phyloP scores from a whole-genome alignment of 2,329 filamentous ascomycete species.

The Acrodontium crateriforme region DNA sequence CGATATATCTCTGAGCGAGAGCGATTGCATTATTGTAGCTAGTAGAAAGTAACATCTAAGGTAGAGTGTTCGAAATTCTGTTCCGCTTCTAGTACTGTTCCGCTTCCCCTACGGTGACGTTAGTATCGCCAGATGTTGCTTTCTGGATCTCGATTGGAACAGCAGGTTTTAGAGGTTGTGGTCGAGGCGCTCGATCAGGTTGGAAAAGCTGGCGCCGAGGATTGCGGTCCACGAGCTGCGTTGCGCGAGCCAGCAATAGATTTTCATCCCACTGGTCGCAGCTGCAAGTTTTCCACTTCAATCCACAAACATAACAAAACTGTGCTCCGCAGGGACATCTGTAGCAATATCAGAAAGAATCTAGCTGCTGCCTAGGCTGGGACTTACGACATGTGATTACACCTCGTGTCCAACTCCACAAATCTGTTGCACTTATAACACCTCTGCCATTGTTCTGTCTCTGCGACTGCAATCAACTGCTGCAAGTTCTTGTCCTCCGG shows the following conservation, averaged over 20 bases:
- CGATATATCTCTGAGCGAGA: no score
- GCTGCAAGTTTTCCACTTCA: constrained; percentile 14
- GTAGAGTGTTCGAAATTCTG: no score
- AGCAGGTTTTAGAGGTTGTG: neutral
- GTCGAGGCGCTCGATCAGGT: neutral
- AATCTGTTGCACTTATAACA: constrained; percentile 35
- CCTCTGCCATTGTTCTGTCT: constrained; percentile 36
- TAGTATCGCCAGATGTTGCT: no score
- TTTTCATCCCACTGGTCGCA: constrained; percentile 13
- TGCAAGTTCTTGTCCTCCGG: constrained; percentile 29
- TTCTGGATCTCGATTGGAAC: no score
- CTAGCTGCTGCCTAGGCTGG: neutral
- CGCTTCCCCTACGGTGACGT: no score
- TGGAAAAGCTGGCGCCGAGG: neutral
- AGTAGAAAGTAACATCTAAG: no score
- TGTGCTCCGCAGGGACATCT: constrained; percentile 16
- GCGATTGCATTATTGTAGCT: no score
- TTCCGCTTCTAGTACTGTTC: no score
- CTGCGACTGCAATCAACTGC: constrained; percentile 29
- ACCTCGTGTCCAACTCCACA: constrained; percentile 38
- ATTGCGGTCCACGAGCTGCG: constrained; percentile 7
- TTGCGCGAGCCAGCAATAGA: constrained; percentile 7
- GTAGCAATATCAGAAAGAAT: constrained; percentile 2
- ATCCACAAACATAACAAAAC: constrained; percentile 20
- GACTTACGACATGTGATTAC: constrained; percentile 42